A percentile compares a stretch with the other conserved stretches of the same genome.
phyloP scores from a whole-genome alignment of 2,329 filamentous ascomycete species.

The Hypoxylon sp. region DNA sequence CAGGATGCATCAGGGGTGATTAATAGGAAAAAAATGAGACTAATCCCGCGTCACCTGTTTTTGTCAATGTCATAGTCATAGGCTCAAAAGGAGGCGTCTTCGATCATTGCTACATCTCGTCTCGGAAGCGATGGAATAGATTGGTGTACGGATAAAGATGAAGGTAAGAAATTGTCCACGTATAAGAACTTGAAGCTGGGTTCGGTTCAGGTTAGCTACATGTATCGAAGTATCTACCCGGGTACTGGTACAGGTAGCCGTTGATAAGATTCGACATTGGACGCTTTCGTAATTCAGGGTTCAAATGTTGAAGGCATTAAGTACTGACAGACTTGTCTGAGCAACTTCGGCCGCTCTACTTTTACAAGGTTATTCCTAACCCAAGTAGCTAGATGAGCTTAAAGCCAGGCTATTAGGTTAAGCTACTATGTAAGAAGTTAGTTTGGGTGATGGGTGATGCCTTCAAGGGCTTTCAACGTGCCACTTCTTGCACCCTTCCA shows the following conservation, averaged over 20 bases:
- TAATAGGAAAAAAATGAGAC: constrained; percentile 15
- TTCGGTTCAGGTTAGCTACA: constrained; percentile 18
- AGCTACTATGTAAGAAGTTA: too few relatives aligned
- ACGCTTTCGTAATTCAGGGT: constrained; percentile 13
- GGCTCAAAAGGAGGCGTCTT: neutral
- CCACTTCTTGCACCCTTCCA: constrained; percentile 7
- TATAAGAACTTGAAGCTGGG: neutral
- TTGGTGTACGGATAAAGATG: neutral
- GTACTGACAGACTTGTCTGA: neutral
- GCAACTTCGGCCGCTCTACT: constrained; percentile 21
- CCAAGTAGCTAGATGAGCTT: neutral
- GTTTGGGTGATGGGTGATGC: neutral
- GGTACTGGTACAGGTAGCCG: neutral
- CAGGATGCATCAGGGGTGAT: constrained; percentile 33
- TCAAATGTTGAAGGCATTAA: neutral
- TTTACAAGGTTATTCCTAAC: constrained; percentile 17
- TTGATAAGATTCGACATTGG: constrained; percentile 14
- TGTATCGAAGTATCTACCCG: neutral
- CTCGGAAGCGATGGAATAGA: neutral
- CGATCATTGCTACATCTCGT: constrained; percentile 10
- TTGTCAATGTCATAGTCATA: constrained; percentile 20
- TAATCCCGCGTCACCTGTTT: constrained; percentile 17
- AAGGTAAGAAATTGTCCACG: neutral
- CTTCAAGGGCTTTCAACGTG: neutral
- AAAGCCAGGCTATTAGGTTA: too few relatives aligned